Evolutionary conservation across 2,329 filamentous ascomycete genomes (phyloP).

Genomic region (Colletotrichum sidae): DNA sequence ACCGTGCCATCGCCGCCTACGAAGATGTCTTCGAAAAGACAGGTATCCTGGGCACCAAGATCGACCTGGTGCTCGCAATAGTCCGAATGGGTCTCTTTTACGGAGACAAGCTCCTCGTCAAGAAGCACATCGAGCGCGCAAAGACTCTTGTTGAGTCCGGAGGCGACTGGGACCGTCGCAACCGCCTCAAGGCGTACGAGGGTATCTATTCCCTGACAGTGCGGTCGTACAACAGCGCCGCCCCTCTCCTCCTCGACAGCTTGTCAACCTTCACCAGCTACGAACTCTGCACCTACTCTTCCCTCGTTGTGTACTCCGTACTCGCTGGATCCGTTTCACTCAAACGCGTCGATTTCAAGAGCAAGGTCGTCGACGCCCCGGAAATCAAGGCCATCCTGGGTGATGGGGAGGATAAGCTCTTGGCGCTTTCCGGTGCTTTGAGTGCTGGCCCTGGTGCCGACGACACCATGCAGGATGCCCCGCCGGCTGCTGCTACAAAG

Average conservation of each 20-base stretch:
- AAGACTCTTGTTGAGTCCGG: constrained; percentile 92
- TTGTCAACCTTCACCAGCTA: constrained; percentile 98
- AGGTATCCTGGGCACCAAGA: constrained; percentile 95
- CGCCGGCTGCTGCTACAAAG: constrained; percentile 61
- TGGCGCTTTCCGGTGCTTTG: constrained; percentile 82
- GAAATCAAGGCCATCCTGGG: constrained; percentile 98
- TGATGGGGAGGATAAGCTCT: constrained; percentile 86
- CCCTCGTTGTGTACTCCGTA: constrained; percentile 93
- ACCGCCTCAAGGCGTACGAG: constrained; percentile 98
- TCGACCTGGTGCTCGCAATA: constrained; percentile 95
- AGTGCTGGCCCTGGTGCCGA: constrained; percentile 86
- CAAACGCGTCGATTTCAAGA: constrained; percentile 98
- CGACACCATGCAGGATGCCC: constrained; percentile 74
- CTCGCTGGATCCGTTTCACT: constrained; percentile 93
- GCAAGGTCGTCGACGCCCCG: constrained; percentile 96
- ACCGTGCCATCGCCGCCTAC: constrained; percentile 92
- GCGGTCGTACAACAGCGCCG: constrained; percentile 89
- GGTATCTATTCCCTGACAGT: constrained; percentile 93
- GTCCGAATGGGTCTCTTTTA: constrained; percentile 97
- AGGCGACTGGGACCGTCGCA: constrained; percentile 98
- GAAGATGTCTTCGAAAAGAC: constrained; percentile 97
- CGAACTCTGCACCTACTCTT: constrained; percentile 97
- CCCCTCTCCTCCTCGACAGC: constrained; percentile 94
- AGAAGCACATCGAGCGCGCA: constrained; percentile 93
- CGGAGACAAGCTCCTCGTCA: constrained; percentile 89